A percentile compares a stretch with the other conserved stretches of the same genome.
These are phyloP conservation scores for Mangifera indica DNA, from an alignment of 345 rosid species.

Conservation along the genomic window DNA sequence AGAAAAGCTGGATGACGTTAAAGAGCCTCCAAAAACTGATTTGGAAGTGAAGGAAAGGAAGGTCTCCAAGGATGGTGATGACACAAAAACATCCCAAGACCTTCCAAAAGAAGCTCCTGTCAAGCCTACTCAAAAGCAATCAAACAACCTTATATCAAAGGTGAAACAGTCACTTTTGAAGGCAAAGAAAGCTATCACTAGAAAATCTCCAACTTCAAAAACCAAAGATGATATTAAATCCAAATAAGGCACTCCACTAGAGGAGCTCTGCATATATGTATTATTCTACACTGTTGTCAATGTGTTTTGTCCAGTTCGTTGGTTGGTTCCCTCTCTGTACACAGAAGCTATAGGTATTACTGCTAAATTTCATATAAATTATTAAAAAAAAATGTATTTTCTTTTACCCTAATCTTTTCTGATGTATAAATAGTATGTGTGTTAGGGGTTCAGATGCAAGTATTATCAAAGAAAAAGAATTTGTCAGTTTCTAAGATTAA, in stretches of 20 bases:
- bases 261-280: neutral
- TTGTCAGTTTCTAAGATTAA: neutral
- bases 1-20: neutral
- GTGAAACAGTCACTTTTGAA: slow-evolving; percentile 54
- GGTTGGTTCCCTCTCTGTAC: neutral
- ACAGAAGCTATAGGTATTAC: neutral
- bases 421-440: neutral
- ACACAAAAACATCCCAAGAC: slow-evolving; percentile 21
- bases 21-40: neutral
- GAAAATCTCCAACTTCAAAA: slow-evolving; percentile 47
- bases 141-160: slow-evolving; percentile 45
- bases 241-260: slow-evolving; percentile 24
- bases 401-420: neutral
- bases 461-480: neutral
- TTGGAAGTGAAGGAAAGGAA: slow-evolving; percentile 14
- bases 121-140: slow-evolving; percentile 41
- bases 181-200: slow-evolving; percentile 55
- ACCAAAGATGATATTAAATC: slow-evolving; percentile 37
- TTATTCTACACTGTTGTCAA: neutral
- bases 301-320: neutral
- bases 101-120: slow-evolving; percentile 31
- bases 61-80: slow-evolving; percentile 24
- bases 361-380: neutral
- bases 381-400: neutral
- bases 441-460: neutral